These are phyloP conservation scores for Turnera subulata DNA, from an alignment of 345 rosid species.

Conservation along the genomic window DNA sequence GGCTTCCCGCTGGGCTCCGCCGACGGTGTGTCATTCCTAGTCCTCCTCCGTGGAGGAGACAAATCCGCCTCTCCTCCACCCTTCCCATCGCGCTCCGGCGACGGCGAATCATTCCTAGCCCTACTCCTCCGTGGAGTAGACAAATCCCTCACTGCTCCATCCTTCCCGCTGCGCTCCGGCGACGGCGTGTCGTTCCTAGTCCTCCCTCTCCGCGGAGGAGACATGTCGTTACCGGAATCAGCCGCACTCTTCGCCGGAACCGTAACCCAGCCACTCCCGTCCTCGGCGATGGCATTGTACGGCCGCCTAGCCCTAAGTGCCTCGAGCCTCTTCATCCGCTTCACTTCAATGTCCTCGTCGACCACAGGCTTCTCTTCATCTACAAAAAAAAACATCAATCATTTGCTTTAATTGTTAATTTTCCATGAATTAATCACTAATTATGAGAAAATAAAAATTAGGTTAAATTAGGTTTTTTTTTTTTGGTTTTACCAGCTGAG, in stretches of 20 bases:
- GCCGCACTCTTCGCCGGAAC: slow-evolving; percentile 31
- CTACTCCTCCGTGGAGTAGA: slow-evolving; percentile 24
- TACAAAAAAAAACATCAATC: slow-evolving; percentile 10
- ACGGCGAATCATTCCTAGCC: slow-evolving; percentile 15
- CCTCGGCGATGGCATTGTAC: slow-evolving; percentile 69
- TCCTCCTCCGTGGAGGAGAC: slow-evolving; percentile 15
- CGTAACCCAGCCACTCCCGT: slow-evolving; percentile 93
- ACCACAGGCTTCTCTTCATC: slow-evolving; percentile 69
- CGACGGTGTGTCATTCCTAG: slow-evolving; percentile 6
- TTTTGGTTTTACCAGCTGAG: slow-evolving; percentile 71
- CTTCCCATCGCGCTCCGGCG: slow-evolving; percentile 15
- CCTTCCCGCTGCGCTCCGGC: slow-evolving; percentile 13
- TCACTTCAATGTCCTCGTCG: slow-evolving; percentile 87
- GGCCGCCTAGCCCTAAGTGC: slow-evolving; percentile 54
- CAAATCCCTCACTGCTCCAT: slow-evolving; percentile 1
- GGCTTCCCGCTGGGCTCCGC: background rate
- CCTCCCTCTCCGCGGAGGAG: slow-evolving; percentile 45
- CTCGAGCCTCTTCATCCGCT: slow-evolving; percentile 78
- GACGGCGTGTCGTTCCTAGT: slow-evolving; percentile 20
- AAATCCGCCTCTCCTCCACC: slow-evolving; percentile 11
- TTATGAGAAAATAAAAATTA: too few species aligned
- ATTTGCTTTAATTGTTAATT: too few species aligned
- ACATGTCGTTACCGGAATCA: slow-evolving; percentile 40
- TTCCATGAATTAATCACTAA: too few species aligned
- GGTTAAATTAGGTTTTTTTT: too few species aligned